Conservation (phyloP, 2,329 filamentous ascomycete species). For the Phaeosphaeria sp. region DNA sequence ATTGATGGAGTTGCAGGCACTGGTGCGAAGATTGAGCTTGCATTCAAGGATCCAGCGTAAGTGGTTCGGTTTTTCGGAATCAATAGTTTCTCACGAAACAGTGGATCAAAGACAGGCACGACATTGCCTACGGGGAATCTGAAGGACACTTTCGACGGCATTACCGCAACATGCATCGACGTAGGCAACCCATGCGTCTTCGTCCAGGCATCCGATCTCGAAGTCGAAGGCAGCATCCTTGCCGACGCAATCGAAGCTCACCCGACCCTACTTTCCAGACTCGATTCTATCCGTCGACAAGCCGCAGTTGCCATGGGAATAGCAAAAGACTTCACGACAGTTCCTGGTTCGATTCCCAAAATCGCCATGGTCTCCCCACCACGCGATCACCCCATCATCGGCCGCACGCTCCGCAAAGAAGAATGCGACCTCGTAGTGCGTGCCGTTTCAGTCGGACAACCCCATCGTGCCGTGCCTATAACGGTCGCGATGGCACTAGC, state of each 20-base stretch:
- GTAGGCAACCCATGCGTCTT: slow-evolving; percentile 71
- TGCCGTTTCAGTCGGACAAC: slow-evolving; percentile 53
- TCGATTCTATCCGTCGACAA: slow-evolving; percentile 65
- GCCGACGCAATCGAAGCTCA: slow-evolving; percentile 63
- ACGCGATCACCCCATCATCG: slow-evolving; percentile 46
- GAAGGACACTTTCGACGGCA: slow-evolving; percentile 58
- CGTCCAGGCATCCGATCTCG: slow-evolving; percentile 61
- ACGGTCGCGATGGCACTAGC: slow-evolving; percentile 53
- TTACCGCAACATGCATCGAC: slow-evolving; percentile 66
- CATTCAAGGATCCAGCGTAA: slow-evolving; percentile 62
- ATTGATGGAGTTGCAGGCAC: slow-evolving; percentile 70
- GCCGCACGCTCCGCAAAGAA: slow-evolving; percentile 40
- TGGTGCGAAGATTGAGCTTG: slow-evolving; percentile 63
- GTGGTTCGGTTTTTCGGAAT: neutral
- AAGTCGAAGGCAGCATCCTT: slow-evolving; percentile 57
- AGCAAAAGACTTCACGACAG: slow-evolving; percentile 50
- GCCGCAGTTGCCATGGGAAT: slow-evolving; percentile 69
- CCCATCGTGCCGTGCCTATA: slow-evolving; percentile 53
- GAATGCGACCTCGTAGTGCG: slow-evolving; percentile 51
- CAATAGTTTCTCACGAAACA: slow-evolving; percentile 25
- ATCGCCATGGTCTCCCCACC: slow-evolving; percentile 62
- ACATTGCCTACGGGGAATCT: slow-evolving; percentile 65
- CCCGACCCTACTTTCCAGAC: slow-evolving; percentile 54
- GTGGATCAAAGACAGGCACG: slow-evolving; percentile 68
- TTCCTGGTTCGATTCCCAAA: slow-evolving; percentile 67